phyloP scores from a whole-genome alignment of 768 basidiomycete genomes.

The Gautieria morchelliformis region DNA sequence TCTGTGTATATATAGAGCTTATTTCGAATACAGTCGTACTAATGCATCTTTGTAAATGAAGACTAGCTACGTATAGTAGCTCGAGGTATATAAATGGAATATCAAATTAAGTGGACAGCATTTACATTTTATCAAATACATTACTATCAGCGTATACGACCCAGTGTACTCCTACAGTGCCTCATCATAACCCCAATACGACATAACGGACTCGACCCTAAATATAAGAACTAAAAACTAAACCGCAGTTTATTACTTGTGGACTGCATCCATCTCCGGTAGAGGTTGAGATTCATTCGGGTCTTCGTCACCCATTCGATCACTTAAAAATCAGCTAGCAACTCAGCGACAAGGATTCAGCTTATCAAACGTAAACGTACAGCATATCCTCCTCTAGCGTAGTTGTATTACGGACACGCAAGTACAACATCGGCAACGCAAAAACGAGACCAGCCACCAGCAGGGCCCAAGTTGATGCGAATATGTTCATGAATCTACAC shows the following conservation, averaged over 20 bases:
- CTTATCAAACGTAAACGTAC: conserved; percentile 26
- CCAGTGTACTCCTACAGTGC: too few species aligned
- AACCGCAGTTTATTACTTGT: not conserved
- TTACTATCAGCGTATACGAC: too few species aligned
- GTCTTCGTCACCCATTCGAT: conserved; percentile 17
- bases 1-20: too few species aligned
- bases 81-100: too few species aligned
- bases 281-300: conserved; percentile 11
- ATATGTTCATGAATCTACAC: conserved; percentile 53
- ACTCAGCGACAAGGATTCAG: not conserved
- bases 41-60: too few species aligned
- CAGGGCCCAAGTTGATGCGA: conserved; percentile 66
- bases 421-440: conserved; percentile 66
- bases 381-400: conserved; percentile 42
- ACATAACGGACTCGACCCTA: too few species aligned
- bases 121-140: too few species aligned
- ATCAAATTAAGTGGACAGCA: too few species aligned
- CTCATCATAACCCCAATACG: too few species aligned
- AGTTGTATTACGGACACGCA: conserved; percentile 55
- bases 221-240: not conserved
- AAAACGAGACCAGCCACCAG: conserved; percentile 54
- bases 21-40: too few species aligned
- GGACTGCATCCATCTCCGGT: not conserved
- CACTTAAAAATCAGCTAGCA: conserved; percentile 6
- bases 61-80: too few species aligned